These are phyloP conservation scores for Kwoniella europaea DNA, from an alignment of 768 basidiomycete genomes.

Conservation along the genomic window DNA sequence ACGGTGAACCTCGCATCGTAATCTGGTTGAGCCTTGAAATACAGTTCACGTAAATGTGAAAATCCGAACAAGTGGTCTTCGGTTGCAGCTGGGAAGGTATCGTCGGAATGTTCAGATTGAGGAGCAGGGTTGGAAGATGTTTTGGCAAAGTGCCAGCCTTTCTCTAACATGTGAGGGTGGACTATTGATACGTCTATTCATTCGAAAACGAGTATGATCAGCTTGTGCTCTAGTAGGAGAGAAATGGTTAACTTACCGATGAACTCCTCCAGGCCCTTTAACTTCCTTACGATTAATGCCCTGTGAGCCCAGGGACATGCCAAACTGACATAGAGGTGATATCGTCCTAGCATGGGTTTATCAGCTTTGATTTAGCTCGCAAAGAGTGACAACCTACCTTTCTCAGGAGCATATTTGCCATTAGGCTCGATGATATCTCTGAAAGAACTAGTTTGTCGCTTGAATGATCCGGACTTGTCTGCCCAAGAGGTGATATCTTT, in stretches of 20 bases:
- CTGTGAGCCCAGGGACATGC: constrained; percentile 90
- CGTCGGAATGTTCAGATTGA: constrained; percentile 41
- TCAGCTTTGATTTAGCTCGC: no score
- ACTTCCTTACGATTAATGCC: constrained; percentile 81
- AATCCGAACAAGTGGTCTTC: constrained; percentile 73
- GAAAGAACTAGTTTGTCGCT: constrained; percentile 65
- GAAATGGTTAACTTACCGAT: no score
- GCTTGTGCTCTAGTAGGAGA: no score
- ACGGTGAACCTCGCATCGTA: constrained; percentile 66
- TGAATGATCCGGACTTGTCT: constrained; percentile 71
- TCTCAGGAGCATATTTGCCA: constrained; percentile 73
- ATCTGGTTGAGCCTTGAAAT: constrained; percentile 73
- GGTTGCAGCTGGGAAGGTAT: constrained; percentile 68
- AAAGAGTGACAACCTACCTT: constrained; percentile 66
- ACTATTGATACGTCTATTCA: constrained; percentile 74
- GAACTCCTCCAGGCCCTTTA: constrained; percentile 87
- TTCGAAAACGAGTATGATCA: background rate
- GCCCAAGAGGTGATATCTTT: constrained; percentile 63
- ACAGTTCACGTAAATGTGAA: constrained; percentile 80
- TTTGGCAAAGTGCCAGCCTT: constrained; percentile 85
- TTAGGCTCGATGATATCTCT: constrained; percentile 65
- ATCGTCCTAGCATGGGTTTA: no score
- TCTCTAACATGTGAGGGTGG: constrained; percentile 79
- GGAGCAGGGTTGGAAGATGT: constrained; percentile 27
- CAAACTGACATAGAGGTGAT: constrained; percentile 87